Base-by-base conservation (phyloP, 1,284 basidiomycete genomes). In the Omphalotus olearius region DNA sequence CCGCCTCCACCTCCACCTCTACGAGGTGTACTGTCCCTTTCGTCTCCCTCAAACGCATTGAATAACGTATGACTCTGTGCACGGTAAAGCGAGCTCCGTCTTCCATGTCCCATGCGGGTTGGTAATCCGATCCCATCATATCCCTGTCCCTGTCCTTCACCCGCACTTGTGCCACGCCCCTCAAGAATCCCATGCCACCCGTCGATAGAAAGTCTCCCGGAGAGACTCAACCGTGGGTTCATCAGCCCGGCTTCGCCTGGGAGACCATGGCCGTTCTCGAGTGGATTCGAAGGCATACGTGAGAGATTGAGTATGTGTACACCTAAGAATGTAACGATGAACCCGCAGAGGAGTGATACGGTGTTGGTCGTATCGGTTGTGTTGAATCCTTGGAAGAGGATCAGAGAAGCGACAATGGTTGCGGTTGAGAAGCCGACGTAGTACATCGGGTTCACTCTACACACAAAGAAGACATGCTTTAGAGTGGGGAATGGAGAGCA, bases 341-440 rank as follows among this genome's bases (percentile, higher is more conserved):
- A 95, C 43, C 94, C 94, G 53, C 83, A 82, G 49, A 97, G 73
- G 38, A 97, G 82, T 2, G 93, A 94, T 41, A 93, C 64, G 28
- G 91, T 91, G 68, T 92, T 90, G 35, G 82, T 80, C 3, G 83
- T 85, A 55, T 85, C 85, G 16, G 85, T 82, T 2, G 93, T 98
- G 72, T 98, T 95, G 77, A 99, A 91, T 1, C 96, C 96, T 73
- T 92, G 90, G 79, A 98, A 98, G 56, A 98, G 82, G 59, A 98
- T 93, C 57, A 98, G 83, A 47, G 94, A 98, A 0, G 96, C 94
- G 48, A 96, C 77, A 63, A 98, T 91, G 25, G 96, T 98, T 10
- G 89, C 89, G 1, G 93, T 92, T n/a, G 94, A 95, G 74, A 99
- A 99, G 68, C 92, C 89, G 68, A 98, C 96, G 65, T 96, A 98